Percentiles rank a stretch among this genome's conserved stretches.
Evolutionary conservation across 345 rosid genomes (phyloP).

Genomic region (Cardamine resedifolia): DNA sequence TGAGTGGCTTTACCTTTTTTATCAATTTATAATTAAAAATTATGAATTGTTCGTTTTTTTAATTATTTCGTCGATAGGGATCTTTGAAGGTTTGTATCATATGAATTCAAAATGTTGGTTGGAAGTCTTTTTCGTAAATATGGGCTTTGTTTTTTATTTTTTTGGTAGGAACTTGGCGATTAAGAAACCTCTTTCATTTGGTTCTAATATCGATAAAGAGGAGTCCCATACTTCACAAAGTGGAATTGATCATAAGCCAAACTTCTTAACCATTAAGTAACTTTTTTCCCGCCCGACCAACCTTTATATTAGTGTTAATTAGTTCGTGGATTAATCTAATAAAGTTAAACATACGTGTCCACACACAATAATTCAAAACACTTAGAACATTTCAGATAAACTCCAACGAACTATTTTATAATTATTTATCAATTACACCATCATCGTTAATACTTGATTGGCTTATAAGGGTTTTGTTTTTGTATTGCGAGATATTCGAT

Average conservation of each 20-base stretch:
- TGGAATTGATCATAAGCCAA: constrained; percentile 17
- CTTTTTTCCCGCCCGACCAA: not conserved
- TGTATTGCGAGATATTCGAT: constrained; percentile 2
- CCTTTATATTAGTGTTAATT: not conserved
- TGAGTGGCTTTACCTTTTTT: constrained; percentile 32
- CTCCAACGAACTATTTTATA: not conserved
- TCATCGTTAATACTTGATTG: not conserved
- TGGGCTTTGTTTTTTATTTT: constrained; percentile 21
- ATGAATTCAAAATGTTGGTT: constrained; percentile 23
- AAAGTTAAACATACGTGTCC: not conserved
- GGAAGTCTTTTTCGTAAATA: constrained; percentile 16
- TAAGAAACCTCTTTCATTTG: constrained; percentile 33
- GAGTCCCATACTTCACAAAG: constrained; percentile 21
- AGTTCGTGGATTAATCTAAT: not conserved
- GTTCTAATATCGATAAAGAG: constrained; percentile 17
- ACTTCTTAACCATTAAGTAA: constrained; percentile 41
- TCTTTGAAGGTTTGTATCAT: constrained; percentile 26
- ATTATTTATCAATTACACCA: not conserved
- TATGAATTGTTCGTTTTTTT: not conserved
- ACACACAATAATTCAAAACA: not conserved
- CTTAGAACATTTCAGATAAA: not conserved
- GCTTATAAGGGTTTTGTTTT: not conserved
- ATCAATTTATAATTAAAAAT: not conserved
- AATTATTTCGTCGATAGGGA: constrained; percentile 6
- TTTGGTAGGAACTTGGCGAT: constrained; percentile 38